Base-by-base conservation (phyloP, 345 rosid genomes). In the Melastoma malabathricum region DNA sequence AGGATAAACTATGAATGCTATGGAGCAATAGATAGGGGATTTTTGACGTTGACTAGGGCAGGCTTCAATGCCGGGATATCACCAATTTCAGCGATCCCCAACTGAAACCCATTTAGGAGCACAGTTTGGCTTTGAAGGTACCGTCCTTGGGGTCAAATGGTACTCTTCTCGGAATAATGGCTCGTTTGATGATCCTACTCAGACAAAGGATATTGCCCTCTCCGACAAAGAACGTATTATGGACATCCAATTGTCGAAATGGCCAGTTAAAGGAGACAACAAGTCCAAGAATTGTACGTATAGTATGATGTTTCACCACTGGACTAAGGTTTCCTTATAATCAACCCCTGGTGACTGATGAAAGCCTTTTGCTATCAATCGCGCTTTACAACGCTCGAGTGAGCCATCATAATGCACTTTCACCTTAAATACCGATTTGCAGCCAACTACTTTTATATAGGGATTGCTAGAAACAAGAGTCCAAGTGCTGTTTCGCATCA, bases 101-200 rank as follows among this genome's bases (percentile, higher is more conserved):
- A 43, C 13, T 90, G 95, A 51, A 71, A 52, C 46, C 95, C 97
- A 16, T 93, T 93, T 18, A 93, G 73, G 54, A 88, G 47, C 86
- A 80, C 71, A 31, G 79, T 76, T 59, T 65, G 69, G 73, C 97
- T 87, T 46, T 43, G 67, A 22, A 93, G 58, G 47, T 34, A 10
- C 89, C 77, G 13, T 81, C 75, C 67, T 83, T 0, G 99, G 84
- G 61, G 89, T 87, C 47, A 93, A 70, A 72, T 85, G 94, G 65
- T 93, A 93, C 71, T 93, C 99, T 68, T 93, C 95, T 67, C 97
- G 71, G 54, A 51, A 54, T 46, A 80, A 44, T 19, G 63, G 41
- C 25, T 56, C 80, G 43, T 75, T 79, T 0, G 75, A 67, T 54
- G 84, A 73, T 68, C 68, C 70, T 43, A 41, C 65, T 53, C 95